Base-by-base conservation (phyloP, 2,329 filamentous ascomycete genomes). In the Apiospora malaysiana region DNA sequence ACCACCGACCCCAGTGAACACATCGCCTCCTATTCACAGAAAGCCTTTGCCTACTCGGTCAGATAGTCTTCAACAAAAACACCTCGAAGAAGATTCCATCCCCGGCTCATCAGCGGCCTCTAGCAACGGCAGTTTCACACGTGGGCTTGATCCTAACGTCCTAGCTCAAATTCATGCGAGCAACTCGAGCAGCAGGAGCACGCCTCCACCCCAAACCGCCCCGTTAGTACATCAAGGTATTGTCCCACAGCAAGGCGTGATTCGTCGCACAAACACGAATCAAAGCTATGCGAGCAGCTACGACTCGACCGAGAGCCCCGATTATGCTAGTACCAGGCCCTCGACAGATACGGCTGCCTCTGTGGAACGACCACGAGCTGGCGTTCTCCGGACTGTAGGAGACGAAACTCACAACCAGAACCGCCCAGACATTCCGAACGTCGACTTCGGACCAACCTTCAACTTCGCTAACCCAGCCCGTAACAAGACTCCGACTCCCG, bases 341-440 rank as follows among this genome's bases (percentile, higher is more conserved):
- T 90, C 89, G 65, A 84, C 83, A 66, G 85, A 85, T 51, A 83
- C 84, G 1, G 81, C 84, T 73, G 80, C 85, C 71, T 87, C 87
- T 0, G 81, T 88, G 10, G 91, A 94, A 70, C 89, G 88, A 71
- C 92, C 93, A 21, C 88, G 95, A 73, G 92, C 93, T 73, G 95
- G 95, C 67, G 90, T 95, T 8, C 84, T 95, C 78, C 94, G 92
- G 79, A 94, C 92, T 1, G 91, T 95, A 14, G 94, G 94, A 4
- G 84, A 85, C n/a, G 76, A 78, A 4, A n/a, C 27, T n/a, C 71
- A 68, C 10, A 12, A 46, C 42, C 9, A 45, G 42, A 16, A 25
- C 42, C 32, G 27, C 8, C 3, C 65, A 18, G 40, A 46, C 14
- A 67, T 67, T 21, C 65, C 65, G 42, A 66, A 66, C 9, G 81